Base-by-base conservation (phyloP, 2,329 filamentous ascomycete species). In the Nemania sp. region DNA sequence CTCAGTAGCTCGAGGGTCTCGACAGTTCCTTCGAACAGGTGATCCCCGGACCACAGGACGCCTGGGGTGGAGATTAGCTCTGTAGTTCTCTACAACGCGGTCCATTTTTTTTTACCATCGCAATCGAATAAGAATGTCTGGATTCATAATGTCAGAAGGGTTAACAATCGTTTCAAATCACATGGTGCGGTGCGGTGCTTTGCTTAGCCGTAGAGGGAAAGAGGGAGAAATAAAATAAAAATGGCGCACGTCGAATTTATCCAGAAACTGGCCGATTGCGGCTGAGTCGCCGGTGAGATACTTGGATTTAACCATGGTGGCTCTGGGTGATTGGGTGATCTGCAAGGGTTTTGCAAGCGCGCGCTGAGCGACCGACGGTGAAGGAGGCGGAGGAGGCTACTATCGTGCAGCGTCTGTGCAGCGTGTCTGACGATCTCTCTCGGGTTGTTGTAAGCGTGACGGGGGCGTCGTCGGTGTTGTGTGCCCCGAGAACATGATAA, bases 51-150 rank as follows among this genome's bases (percentile, higher is more conserved):
- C 95, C 95, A 99, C 62, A 99, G 81, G 39, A 99, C 95, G 73
- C 94, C 93, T 69, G 54, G 29, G 29, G 50, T 11, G 45, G 13
- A 5, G 5, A 15, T 66, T 18, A 62, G 42, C 20, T 29, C 7
- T 17, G 48, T n/a, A n/a, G n/a, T 37, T 25, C 13, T 55, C 39
- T 17, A n/a, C n/a, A 5, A n/a, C 10, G 7, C 15, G 11, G 6
- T 45, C 5, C 35, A 74, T 7, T 7, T 56, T 21, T 34, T 73
- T 81, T 71, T 80, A 96, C 94, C 95, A 86, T 99, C 95, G 78
- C 95, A 99, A 75, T 99, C 95, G 72, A 99, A 91, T 12, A 99
- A 81, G 73, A 99, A 98, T 37, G 91, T 87, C 92, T 96, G 68
- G 21, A 45, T 9, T 21, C 15, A 25, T n/a, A 37, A 48, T 21